Conservation (phyloP, 73 alveolate species). For the Tetrahymena malaccensis region DNA sequence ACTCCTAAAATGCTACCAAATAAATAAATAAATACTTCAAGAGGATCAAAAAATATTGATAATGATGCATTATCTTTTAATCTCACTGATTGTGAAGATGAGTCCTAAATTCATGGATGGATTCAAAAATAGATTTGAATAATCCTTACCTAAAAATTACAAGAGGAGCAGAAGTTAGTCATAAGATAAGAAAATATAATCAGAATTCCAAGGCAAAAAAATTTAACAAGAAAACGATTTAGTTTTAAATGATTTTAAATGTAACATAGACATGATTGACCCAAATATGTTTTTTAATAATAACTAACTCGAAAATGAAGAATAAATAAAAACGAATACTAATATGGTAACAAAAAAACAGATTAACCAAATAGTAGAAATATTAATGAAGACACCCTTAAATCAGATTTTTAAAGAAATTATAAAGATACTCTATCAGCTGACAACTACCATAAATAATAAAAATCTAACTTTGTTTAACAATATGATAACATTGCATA, state of each 20-base stretch:
- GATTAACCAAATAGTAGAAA: neutral
- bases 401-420: neutral
- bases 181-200: neutral
- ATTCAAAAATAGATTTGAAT: neutral
- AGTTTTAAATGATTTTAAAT: neutral
- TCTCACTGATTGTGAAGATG: neutral
- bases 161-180: neutral
- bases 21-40: neutral
- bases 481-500: neutral
- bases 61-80: neutral
- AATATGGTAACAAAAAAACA: neutral
- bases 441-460: neutral
- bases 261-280: neutral
- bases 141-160: neutral
- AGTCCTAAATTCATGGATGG: neutral
- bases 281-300: neutral
- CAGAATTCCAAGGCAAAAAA: neutral
- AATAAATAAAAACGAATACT: neutral
- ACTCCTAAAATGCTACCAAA: neutral
- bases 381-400: neutral
- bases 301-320: neutral
- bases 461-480: neutral
- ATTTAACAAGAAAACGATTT: neutral
- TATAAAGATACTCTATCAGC: neutral
- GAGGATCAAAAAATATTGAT: neutral